Evolutionary conservation across 176 grass and related monocot species (phyloP).

Genomic region (Eragrostis curvula): DNA sequence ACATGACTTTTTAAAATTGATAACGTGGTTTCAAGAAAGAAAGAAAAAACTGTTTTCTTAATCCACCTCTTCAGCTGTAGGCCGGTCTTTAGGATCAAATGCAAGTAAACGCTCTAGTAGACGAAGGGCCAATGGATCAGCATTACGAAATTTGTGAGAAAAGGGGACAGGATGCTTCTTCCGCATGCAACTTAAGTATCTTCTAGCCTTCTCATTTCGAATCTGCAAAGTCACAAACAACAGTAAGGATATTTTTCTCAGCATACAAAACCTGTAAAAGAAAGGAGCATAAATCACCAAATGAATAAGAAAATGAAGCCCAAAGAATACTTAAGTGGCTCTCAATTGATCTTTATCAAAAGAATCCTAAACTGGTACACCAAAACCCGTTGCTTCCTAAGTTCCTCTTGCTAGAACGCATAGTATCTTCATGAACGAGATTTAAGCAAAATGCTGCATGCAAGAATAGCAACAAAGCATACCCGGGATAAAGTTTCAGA

Average conservation of each 20-base stretch:
- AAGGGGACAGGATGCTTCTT: constrained; percentile 80
- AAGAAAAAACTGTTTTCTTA: background rate
- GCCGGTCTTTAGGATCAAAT: constrained; percentile 95
- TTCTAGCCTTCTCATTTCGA: constrained; percentile 96
- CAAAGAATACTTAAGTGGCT: constrained; percentile 1
- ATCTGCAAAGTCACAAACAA: constrained; percentile 58
- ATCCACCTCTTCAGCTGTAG: constrained; percentile 77
- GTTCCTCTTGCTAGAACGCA: background rate
- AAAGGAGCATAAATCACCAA: background rate
- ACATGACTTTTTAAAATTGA: constrained; percentile 17
- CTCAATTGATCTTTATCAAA: background rate
- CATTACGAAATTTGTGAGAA: constrained; percentile 72
- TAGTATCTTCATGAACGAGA: background rate
- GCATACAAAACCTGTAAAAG: background rate
- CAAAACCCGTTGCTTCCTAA: background rate
- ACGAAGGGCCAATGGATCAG: constrained; percentile 78
- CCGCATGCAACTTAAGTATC: constrained; percentile 86
- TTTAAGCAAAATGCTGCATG: background rate
- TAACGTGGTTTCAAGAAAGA: constrained; percentile 1
- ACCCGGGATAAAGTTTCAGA: constrained; percentile 82
- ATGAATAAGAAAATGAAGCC: background rate
- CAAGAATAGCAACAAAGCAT: constrained; percentile 12
- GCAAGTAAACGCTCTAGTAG: constrained; percentile 84
- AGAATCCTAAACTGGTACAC: constrained; percentile 6
- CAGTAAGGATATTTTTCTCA: background rate